Evolutionary conservation across 2,329 filamentous ascomycete genomes (phyloP).

Genomic region (Hymenoscyphus scutula): DNA sequence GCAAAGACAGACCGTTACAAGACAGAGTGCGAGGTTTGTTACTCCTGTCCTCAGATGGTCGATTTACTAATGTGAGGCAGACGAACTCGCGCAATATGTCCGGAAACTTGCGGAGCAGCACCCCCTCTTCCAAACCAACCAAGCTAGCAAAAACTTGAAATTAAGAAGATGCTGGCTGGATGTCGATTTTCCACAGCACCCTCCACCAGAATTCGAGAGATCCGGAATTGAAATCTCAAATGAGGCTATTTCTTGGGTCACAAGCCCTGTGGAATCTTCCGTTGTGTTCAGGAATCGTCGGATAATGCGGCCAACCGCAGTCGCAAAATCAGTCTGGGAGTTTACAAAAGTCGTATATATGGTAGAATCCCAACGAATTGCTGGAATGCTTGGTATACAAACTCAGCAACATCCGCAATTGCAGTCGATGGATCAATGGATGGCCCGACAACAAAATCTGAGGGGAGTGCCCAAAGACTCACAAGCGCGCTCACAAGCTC

Average conservation of each 20-base stretch:
- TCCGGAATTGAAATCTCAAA: slow-evolving; percentile 53
- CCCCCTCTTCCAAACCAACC: slow-evolving; percentile 40
- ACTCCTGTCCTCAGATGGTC: neutral
- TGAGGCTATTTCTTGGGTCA: slow-evolving; percentile 48
- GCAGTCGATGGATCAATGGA: slow-evolving; percentile 27
- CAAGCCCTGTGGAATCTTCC: slow-evolving; percentile 48
- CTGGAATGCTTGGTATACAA: slow-evolving; percentile 47
- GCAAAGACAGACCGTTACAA: slow-evolving; percentile 49
- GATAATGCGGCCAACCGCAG: slow-evolving; percentile 53
- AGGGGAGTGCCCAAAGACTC: slow-evolving; percentile 23
- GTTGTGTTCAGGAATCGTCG: slow-evolving; percentile 46
- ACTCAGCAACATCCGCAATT: slow-evolving; percentile 19
- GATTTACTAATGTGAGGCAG: slow-evolving; percentile 37
- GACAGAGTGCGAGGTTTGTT: slow-evolving; percentile 30
- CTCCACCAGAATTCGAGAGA: slow-evolving; percentile 58
- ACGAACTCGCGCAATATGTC: slow-evolving; percentile 46
- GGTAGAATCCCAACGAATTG: slow-evolving; percentile 43
- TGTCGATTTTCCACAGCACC: slow-evolving; percentile 55
- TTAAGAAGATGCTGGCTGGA: slow-evolving; percentile 58
- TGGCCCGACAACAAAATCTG: slow-evolving; percentile 28
- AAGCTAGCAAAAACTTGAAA: slow-evolving; percentile 48
- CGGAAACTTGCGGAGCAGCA: slow-evolving; percentile 43
- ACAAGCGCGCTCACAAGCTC: slow-evolving; percentile 18
- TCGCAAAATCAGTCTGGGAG: slow-evolving; percentile 51
- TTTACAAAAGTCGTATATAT: slow-evolving; percentile 49